Conservation (phyloP, 148 eudicot species). For the Rhododendron vialii region DNA sequence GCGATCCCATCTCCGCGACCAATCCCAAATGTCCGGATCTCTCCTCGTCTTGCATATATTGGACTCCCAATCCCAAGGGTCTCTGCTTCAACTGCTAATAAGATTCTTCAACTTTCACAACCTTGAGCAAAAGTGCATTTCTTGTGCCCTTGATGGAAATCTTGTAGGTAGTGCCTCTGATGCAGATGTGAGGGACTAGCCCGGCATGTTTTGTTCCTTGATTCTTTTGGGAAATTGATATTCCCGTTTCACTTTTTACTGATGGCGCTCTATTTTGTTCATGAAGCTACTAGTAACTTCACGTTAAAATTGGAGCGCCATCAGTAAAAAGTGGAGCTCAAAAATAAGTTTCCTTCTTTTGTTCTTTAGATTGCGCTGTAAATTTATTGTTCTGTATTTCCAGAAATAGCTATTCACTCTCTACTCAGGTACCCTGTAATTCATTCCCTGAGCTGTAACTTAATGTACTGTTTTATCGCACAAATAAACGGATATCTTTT, state of each 20-base stretch:
- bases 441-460: neutral
- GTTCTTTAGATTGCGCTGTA: neutral
- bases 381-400: neutral
- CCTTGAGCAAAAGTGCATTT: neutral
- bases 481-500: neutral
- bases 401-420: neutral
- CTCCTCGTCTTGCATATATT: conserved; percentile 44
- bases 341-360: neutral
- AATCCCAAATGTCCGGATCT: conserved; percentile 33
- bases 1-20: conserved; percentile 58
- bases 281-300: no score
- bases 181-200: neutral
- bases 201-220: neutral
- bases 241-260: no score
- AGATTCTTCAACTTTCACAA: neutral
- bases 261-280: no score
- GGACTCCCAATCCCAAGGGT: conserved; percentile 53
- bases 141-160: conserved; percentile 1
- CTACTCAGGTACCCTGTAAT: neutral
- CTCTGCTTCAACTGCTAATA: conserved; percentile 18
- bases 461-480: neutral
- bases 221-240: neutral
- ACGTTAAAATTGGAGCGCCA: no score
- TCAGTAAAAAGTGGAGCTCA: no score
- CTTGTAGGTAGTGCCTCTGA: neutral